Evolutionary conservation across 75 land plant species (phyloP), one percentile per base, ranked within the genome.

Genomic region (Cunninghamia lanceolata): DNA sequence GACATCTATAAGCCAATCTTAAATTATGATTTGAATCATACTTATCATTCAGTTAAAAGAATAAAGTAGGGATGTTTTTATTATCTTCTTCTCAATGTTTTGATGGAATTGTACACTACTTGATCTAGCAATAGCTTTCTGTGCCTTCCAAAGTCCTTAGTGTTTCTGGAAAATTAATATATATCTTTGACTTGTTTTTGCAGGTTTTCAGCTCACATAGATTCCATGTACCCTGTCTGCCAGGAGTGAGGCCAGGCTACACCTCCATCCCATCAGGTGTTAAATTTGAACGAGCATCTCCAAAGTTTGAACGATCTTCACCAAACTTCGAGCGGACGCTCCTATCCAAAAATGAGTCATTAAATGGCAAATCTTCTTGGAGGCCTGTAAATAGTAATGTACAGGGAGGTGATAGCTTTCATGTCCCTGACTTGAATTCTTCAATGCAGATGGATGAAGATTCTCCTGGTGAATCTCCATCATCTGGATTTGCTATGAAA

Each of bases 391-490:
- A 43, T 45, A 80, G 9, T 28, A 46, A 43, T 80, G 11, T 80
- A 43, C 82, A 80, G 46, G 46, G n/a, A 45, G 47, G 82, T 43
- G 82, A 80, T 80, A 80, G 25, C 25, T 80, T 38, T 80, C 82
- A 80, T n/a, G 82, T 80, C 43, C 82, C 50, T 45, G 34, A 80
- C 40, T 30, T 80, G 82, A 45, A 80, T 80, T 80, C 82, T 40
- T 80, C 82, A 11, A 80, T 45, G 82, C 52, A 80, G 82, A 42
- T 80, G 50, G 82, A 80, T 28, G 82, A 80, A 45, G 82, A 80
- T 80, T 80, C 82, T 80, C 82, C 82, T 43, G 82, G 40, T 80
- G 82, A 80, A 40, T 80, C 82, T 10, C 82, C 47, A 43, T 80
- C 82, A 45, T 80, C 82, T 28, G 82, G 50, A n/a, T 80, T 80